phyloP scores from a whole-genome alignment of 164 flowering plant species.

The Amborella trichopoda region DNA sequence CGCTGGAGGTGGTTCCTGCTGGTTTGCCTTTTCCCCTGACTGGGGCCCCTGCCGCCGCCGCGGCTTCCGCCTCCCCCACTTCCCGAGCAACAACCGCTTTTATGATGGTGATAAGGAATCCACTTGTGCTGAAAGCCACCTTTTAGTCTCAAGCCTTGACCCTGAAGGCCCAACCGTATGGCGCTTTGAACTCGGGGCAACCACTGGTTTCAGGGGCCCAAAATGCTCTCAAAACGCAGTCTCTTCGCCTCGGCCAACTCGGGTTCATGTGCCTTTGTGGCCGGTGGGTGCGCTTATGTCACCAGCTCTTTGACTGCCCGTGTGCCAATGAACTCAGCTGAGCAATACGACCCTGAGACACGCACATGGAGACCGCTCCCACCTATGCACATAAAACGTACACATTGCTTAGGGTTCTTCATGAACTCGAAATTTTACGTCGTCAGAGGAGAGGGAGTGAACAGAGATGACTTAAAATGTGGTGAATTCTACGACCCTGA shows the following conservation, averaged over 20 bases:
- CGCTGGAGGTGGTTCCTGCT: constrained; percentile 40
- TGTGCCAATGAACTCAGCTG: constrained; percentile 31
- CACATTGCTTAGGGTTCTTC: constrained; percentile 54
- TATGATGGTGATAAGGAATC: constrained; percentile 58
- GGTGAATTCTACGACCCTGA: constrained; percentile 48
- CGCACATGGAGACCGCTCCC: constrained; percentile 53
- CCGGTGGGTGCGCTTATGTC: constrained; percentile 71
- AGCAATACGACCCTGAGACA: constrained; percentile 40
- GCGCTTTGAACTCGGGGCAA: constrained; percentile 50
- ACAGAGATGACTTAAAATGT: constrained; percentile 41
- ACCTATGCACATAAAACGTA: constrained; percentile 33
- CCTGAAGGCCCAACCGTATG: constrained; percentile 40
- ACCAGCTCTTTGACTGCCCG: constrained; percentile 57
- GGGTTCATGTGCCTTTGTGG: constrained; percentile 49
- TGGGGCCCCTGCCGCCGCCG: constrained; percentile 24
- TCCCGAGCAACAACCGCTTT: constrained; percentile 53
- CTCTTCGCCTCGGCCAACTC: constrained; percentile 69
- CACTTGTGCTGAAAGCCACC: constrained; percentile 55
- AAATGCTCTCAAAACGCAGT: constrained; percentile 60
- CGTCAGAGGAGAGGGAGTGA: constrained; percentile 62
- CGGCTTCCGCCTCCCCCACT: constrained; percentile 35
- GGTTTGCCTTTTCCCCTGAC: constrained; percentile 51
- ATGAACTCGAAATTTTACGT: constrained; percentile 71
- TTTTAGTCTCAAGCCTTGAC: constrained; percentile 65
- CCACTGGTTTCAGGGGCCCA: constrained; percentile 53